These are phyloP conservation scores for Phallus indusiatus DNA, from an alignment of 768 basidiomycete genomes.

Conservation along the genomic window DNA sequence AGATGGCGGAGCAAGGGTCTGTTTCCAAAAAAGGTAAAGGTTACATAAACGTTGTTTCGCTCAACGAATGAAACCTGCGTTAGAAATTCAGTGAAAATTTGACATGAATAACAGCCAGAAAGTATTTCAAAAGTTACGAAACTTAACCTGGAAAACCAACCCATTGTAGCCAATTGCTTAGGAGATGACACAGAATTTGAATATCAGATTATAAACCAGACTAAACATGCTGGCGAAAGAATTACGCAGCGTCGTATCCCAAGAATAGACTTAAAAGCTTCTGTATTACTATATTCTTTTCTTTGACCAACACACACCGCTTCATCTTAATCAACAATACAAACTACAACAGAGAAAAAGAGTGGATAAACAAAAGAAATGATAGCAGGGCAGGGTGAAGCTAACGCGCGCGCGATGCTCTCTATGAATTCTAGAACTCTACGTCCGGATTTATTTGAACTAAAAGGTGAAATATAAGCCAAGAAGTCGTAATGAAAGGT, in stretches of 20 bases:
- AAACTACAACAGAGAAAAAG: neutral
- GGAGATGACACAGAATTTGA: too few relatives aligned
- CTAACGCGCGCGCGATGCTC: neutral
- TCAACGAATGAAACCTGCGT: too few relatives aligned
- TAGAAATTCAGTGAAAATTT: too few relatives aligned
- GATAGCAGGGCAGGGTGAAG: neutral
- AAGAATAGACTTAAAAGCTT: neutral
- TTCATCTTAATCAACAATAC: neutral
- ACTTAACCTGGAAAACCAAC: too few relatives aligned
- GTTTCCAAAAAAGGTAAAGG: too few relatives aligned
- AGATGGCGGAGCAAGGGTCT: neutral
- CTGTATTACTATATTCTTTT: neutral
- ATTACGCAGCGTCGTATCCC: too few relatives aligned
- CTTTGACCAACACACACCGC: neutral
- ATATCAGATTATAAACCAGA: too few relatives aligned
- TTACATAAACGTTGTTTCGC: too few relatives aligned
- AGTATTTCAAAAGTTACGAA: too few relatives aligned
- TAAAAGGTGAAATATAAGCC: slow-evolving; percentile 7
- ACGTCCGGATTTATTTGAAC: slow-evolving; percentile 21
- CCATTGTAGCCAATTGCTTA: too few relatives aligned
- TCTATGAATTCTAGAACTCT: neutral
- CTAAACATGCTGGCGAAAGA: too few relatives aligned
- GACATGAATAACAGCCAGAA: too few relatives aligned
- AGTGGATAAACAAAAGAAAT: neutral
- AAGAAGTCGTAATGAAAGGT: neutral